Base-by-base conservation (phyloP, 2,329 filamentous ascomycete genomes). In the Penicillium sp. region DNA sequence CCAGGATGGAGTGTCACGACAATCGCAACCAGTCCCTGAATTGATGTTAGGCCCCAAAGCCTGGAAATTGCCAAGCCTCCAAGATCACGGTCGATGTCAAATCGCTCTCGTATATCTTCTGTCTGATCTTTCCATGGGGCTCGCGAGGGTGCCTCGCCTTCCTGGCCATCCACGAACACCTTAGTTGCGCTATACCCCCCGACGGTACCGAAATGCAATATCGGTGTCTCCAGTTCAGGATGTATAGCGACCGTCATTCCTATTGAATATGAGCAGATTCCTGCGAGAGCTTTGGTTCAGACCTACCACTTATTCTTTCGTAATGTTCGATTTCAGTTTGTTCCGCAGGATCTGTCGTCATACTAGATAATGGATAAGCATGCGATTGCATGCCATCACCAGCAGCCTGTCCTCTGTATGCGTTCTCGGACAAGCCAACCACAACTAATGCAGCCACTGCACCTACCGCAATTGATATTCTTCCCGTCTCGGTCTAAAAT, bases 1-100 rank as follows among this genome's bases (percentile, higher is more conserved):
- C 80, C 83, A 0, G 86, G 85, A 69, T 88, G 84, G 30, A 85
- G 67, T 2, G 82, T 84, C 51, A 82, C 76, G 59, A 81, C 84
- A 3, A 78, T 77, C 5, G 83, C 85, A 15, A 82, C 71, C 26
- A 81, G 79, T 31, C 82, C 81, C 23, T 80, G 78, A 19, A 82
- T 69, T 19, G 83, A 82, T 11, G 81, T 78, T 6, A 87, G 73
- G 2, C 86, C 86, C 82, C 84, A 87, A 7, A 82, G 77, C 63
- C 82, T 82, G 7, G 81, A 77, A n/a, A 79, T 72, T 7, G 81
- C 79, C 56, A 83, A 74, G 6, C 82, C 82, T 23, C 79, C 80
- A 2, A 88, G 76, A 53, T 83, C 81, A 49, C 82, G 76, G 44
- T 82, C 77, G 3, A 81, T 75, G 64, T 83, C 82, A 69, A 83